phyloP scores from a whole-genome alignment of 1,284 basidiomycete species.

The Cutaneotrichosporon dermatis region DNA sequence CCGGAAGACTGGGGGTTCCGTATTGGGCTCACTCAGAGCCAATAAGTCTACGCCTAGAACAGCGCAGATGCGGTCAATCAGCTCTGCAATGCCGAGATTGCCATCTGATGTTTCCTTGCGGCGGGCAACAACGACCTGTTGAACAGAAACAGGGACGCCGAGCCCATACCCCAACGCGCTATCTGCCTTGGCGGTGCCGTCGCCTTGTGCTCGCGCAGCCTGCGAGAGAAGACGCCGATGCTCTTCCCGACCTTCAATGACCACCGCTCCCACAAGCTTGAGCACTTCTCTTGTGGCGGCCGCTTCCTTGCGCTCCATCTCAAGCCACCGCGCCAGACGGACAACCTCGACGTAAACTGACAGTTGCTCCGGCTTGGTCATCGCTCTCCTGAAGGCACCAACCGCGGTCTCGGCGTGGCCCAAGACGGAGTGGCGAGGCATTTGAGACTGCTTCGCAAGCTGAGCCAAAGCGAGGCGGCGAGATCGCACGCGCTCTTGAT shows the following conservation, averaged over 20 bases:
- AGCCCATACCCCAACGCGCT: neutral
- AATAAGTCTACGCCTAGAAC: constrained; percentile 47
- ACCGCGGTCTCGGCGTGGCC: constrained; percentile 63
- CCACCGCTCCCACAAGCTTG: constrained; percentile 69
- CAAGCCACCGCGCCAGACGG: constrained; percentile 68
- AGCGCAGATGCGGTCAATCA: constrained; percentile 68
- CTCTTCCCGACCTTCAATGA: constrained; percentile 54
- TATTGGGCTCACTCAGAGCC: constrained; percentile 2
- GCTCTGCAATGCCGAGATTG: constrained; percentile 67
- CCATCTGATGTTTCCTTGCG: constrained; percentile 68
- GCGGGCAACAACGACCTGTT: constrained; percentile 57
- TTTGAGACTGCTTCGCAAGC: constrained; percentile 61
- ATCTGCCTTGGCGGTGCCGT: neutral
- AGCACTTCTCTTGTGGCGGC: constrained; percentile 77
- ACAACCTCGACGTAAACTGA: constrained; percentile 64
- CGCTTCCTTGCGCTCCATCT: constrained; percentile 77
- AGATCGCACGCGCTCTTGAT: constrained; percentile 36
- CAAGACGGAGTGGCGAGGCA: constrained; percentile 65
- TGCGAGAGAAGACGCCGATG: constrained; percentile 8
- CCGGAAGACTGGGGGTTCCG: constrained; percentile 21
- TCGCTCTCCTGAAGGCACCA: constrained; percentile 77
- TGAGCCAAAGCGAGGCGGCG: constrained; percentile 55
- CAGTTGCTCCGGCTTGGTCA: constrained; percentile 70
- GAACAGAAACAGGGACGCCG: neutral
- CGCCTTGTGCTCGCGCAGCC: neutral